phyloP scores from a whole-genome alignment of 2,329 filamentous ascomycete genomes.

The Colletotrichum sansevieriae region DNA sequence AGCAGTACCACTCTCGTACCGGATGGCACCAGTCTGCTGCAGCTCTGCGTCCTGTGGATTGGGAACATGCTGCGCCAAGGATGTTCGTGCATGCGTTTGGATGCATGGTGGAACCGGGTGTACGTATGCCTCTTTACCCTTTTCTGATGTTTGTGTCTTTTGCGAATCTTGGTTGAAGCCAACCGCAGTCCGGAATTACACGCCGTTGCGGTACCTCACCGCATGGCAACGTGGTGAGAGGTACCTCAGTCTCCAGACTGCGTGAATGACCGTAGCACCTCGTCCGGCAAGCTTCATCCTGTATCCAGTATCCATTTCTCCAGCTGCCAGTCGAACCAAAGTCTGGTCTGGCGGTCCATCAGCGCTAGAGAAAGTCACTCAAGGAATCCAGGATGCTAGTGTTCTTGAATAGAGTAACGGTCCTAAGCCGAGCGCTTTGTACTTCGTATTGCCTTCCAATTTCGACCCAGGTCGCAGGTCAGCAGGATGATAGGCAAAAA shows the following conservation, averaged over 20 bases:
- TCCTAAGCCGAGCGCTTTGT: slow-evolving; percentile 15
- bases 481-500: not conserved
- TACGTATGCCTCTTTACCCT: slow-evolving; percentile 42
- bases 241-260: slow-evolving; percentile 16
- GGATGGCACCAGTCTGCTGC: not conserved
- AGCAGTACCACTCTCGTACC: slow-evolving; percentile 5
- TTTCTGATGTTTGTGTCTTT: slow-evolving; percentile 33
- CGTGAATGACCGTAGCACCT: slow-evolving; percentile 8
- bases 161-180: slow-evolving; percentile 36
- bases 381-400: not conserved
- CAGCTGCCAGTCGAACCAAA: slow-evolving; percentile 2
- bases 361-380: not conserved
- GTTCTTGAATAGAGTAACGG: slow-evolving; percentile 1
- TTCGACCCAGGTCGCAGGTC: not conserved
- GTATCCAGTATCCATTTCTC: slow-evolving; percentile 10
- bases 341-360: slow-evolving; percentile 21
- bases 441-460: slow-evolving; percentile 18
- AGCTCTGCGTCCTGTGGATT: slow-evolving; percentile 23
- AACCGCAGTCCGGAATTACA: slow-evolving; percentile 28
- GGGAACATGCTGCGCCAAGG: slow-evolving; percentile 31
- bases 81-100: slow-evolving; percentile 34
- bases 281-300: slow-evolving; percentile 33
- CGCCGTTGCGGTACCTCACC: slow-evolving; percentile 21
- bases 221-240: slow-evolving; percentile 26
- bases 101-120: slow-evolving; percentile 38